These are phyloP conservation scores for Baorangia bicolor DNA, from an alignment of 768 basidiomycete genomes.

Conservation along the genomic window DNA sequence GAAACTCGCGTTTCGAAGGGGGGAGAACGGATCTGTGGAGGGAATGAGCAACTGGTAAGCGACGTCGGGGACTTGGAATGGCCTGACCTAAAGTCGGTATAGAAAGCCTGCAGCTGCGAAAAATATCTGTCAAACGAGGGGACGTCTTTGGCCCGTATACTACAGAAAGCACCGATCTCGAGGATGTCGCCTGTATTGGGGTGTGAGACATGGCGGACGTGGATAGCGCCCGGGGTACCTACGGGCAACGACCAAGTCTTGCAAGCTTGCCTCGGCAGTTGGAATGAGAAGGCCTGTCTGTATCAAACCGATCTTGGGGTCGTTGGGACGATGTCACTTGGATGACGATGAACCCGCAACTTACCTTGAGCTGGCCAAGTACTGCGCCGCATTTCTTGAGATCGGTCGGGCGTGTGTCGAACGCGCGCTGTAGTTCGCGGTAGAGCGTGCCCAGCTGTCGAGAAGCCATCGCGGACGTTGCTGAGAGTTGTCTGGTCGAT, in stretches of 20 bases:
- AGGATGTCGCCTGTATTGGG: slow-evolving; percentile 76
- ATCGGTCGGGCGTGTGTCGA: slow-evolving; percentile 63
- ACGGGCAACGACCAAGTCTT: slow-evolving; percentile 78
- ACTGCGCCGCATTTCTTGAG: slow-evolving; percentile 63
- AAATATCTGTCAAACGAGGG: slow-evolving; percentile 96
- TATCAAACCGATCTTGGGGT: slow-evolving; percentile 66
- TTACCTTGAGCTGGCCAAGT: slow-evolving; percentile 75
- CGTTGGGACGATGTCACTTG: neutral
- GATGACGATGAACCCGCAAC: neutral
- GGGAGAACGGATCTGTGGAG: slow-evolving; percentile 65
- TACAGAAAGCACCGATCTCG: slow-evolving; percentile 94
- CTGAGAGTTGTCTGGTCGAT: neutral
- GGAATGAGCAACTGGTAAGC: slow-evolving; percentile 3
- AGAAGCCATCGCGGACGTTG: slow-evolving; percentile 43
- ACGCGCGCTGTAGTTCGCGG: slow-evolving; percentile 64
- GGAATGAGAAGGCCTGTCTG: slow-evolving; percentile 77
- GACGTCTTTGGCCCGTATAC: slow-evolving; percentile 83
- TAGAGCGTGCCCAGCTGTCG: slow-evolving; percentile 59
- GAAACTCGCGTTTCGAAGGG: slow-evolving; percentile 81
- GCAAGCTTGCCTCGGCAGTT: slow-evolving; percentile 55
- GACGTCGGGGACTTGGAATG: slow-evolving; percentile 1
- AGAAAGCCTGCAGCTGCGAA: slow-evolving; percentile 86
- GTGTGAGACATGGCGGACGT: neutral
- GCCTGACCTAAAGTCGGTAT: slow-evolving; percentile 75
- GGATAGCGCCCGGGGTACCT: slow-evolving; percentile 31